Conservation (phyloP, 2,329 filamentous ascomycete genomes). For the Penicillium sp. region DNA sequence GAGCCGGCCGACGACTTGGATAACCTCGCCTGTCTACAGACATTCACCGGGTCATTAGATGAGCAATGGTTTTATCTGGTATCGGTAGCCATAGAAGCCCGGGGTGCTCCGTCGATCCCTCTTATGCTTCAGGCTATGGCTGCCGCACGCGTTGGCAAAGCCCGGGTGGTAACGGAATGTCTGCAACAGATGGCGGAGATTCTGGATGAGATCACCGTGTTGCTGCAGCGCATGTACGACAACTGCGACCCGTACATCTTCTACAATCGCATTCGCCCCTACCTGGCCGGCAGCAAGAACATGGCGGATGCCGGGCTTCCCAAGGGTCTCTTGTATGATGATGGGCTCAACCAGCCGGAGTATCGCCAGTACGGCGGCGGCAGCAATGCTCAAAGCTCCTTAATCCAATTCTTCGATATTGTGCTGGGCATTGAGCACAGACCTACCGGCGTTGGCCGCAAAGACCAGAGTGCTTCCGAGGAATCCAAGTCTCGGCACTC, state of each 20-base stretch:
- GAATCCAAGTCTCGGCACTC: constrained; percentile 65
- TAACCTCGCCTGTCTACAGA: constrained; percentile 83
- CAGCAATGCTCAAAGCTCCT: constrained; percentile 93
- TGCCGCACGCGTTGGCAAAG: constrained; percentile 71
- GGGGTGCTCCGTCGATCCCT: constrained; percentile 80
- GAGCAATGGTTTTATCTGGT: constrained; percentile 99
- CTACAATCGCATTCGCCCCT: constrained; percentile 93
- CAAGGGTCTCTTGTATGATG: constrained; percentile 81
- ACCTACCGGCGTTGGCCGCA: constrained; percentile 70
- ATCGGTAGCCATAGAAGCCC: constrained; percentile 91
- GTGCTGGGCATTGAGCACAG: constrained; percentile 85
- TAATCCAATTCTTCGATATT: constrained; percentile 97
- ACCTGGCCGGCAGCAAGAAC: constrained; percentile 93
- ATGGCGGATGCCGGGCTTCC: constrained; percentile 93
- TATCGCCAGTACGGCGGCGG: constrained; percentile 89
- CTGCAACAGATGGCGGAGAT: constrained; percentile 82
- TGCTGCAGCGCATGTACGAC: constrained; percentile 90
- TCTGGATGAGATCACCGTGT: constrained; percentile 74
- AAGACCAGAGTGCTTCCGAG: constrained; percentile 38
- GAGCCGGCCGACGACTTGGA: constrained; percentile 80
- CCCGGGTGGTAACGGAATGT: constrained; percentile 68
- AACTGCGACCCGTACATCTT: constrained; percentile 92
- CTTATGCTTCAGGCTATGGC: constrained; percentile 85
- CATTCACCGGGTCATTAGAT: constrained; percentile 90
- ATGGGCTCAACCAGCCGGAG: constrained; percentile 64